phyloP scores from a whole-genome alignment of 345 rosid genomes.

The Citrus reticulata region DNA sequence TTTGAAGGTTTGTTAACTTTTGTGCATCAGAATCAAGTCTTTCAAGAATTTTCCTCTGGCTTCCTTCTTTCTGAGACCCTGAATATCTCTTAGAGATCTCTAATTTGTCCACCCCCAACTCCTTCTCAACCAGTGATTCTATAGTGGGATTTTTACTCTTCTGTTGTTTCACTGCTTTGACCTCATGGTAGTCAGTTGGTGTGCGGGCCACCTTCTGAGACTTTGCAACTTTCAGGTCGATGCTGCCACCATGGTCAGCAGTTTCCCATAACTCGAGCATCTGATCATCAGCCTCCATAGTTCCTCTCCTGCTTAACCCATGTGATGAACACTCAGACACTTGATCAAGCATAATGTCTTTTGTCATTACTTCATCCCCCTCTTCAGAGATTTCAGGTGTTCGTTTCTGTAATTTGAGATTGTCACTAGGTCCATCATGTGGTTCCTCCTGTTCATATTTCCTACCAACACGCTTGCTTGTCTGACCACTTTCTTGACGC shows the following conservation, averaged over 20 bases:
- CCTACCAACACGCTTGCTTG: conserved; percentile 29
- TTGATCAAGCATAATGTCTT: conserved; percentile 95
- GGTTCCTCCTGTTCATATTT: conserved; percentile 34
- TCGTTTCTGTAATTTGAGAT: conserved; percentile 36
- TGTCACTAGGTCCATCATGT: conserved; percentile 17
- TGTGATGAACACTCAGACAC: conserved; percentile 78
- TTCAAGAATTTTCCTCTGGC: conserved; percentile 70
- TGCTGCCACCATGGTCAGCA: conserved; percentile 36
- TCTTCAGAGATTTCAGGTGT: conserved; percentile 43
- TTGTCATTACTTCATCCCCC: conserved; percentile 64
- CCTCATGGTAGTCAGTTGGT: conserved; percentile 6
- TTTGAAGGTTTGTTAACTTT: conserved; percentile 76
- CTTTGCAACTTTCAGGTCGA: conserved; percentile 44
- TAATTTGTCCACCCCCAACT: conserved; percentile 63
- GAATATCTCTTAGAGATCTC: conserved; percentile 62
- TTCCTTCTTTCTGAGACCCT: conserved; percentile 51
- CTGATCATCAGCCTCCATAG: conserved; percentile 46
- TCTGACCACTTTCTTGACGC: conserved; percentile 19
- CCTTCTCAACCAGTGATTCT: conserved; percentile 63
- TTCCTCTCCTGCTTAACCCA: conserved; percentile 66
- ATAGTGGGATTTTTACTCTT: conserved; percentile 37
- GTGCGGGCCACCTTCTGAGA: conserved; percentile 25
- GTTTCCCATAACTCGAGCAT: conserved; percentile 61
- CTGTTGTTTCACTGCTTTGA: conserved; percentile 30
- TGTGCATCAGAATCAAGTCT: conserved; percentile 89